phyloP scores from a whole-genome alignment of 2,329 filamentous ascomycete species.

The Claviceps sp. region DNA sequence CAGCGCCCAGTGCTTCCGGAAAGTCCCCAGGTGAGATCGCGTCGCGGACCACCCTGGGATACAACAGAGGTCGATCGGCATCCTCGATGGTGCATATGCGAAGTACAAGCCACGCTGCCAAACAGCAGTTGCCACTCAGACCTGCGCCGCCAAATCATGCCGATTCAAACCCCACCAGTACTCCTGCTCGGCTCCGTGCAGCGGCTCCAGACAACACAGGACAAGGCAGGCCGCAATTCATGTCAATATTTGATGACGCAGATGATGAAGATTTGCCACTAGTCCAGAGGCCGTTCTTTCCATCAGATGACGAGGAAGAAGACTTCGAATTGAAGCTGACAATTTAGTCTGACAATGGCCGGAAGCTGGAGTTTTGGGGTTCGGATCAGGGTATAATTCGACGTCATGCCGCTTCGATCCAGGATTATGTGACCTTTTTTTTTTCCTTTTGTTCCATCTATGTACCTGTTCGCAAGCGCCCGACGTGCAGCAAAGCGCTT shows the following conservation, averaged over 20 bases:
- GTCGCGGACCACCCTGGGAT: slow-evolving; percentile 74
- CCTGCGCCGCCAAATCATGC: slow-evolving; percentile 1
- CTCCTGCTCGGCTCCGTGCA: slow-evolving; percentile 25
- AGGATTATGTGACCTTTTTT: neutral
- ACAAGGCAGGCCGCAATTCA: slow-evolving; percentile 34
- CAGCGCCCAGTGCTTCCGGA: slow-evolving; percentile 37
- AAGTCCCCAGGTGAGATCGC: slow-evolving; percentile 49
- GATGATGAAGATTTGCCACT: slow-evolving; percentile 23
- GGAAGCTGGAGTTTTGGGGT: slow-evolving; percentile 1
- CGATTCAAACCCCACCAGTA: slow-evolving; percentile 28
- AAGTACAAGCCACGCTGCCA: slow-evolving; percentile 6
- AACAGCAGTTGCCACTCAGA: slow-evolving; percentile 9
- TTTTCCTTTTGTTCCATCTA: neutral
- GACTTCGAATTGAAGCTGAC: slow-evolving; percentile 41
- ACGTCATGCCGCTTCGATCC: neutral
- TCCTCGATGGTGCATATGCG: slow-evolving; percentile 29
- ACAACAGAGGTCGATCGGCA: slow-evolving; percentile 58
- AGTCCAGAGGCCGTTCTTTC: slow-evolving; percentile 11
- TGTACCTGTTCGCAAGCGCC: neutral
- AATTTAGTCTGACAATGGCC: neutral
- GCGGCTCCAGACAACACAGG: slow-evolving; percentile 9
- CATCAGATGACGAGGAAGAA: slow-evolving; percentile 34
- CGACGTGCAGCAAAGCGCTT: neutral
- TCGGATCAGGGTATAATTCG: neutral
- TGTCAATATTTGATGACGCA: slow-evolving; percentile 46